Conservation (phyloP, 768 basidiomycete species). For the Antrodiella citrinella region DNA sequence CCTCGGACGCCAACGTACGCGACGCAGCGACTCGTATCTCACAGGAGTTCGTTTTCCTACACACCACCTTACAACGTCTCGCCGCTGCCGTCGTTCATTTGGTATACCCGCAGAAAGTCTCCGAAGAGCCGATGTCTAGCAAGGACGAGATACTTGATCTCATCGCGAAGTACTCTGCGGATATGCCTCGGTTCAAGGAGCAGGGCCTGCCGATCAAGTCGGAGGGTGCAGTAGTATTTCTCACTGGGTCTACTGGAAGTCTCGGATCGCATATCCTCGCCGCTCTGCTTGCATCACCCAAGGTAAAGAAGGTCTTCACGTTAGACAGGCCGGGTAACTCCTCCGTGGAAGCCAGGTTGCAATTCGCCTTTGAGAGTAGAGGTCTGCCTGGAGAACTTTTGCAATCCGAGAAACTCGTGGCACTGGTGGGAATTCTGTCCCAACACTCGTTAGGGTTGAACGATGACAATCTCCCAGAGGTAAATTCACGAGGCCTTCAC, state of each 20-base stretch:
- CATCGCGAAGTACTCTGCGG: conserved; percentile 3
- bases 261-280: conserved; percentile 11
- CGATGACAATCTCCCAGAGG: background rate
- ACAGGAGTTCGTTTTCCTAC: conserved; percentile 4
- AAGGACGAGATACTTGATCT: background rate
- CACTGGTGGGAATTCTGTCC: background rate
- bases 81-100: background rate
- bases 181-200: background rate
- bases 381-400: conserved; percentile 1
- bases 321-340: background rate
- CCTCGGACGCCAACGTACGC: background rate
- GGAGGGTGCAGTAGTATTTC: conserved; percentile 2
- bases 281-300: background rate
- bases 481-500: background rate
- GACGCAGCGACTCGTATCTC: background rate
- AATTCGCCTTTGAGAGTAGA: conserved; percentile 2
- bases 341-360: background rate
- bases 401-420: background rate
- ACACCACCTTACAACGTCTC: conserved; percentile 3
- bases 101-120: background rate
- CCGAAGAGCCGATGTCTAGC: background rate
- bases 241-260: conserved; percentile 9
- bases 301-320: conserved; percentile 2
- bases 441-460: background rate
- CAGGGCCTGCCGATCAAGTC: background rate